Evolutionary conservation across 2,329 filamentous ascomycete species (phyloP).

Genomic region (Fusarium gaditjirri): DNA sequence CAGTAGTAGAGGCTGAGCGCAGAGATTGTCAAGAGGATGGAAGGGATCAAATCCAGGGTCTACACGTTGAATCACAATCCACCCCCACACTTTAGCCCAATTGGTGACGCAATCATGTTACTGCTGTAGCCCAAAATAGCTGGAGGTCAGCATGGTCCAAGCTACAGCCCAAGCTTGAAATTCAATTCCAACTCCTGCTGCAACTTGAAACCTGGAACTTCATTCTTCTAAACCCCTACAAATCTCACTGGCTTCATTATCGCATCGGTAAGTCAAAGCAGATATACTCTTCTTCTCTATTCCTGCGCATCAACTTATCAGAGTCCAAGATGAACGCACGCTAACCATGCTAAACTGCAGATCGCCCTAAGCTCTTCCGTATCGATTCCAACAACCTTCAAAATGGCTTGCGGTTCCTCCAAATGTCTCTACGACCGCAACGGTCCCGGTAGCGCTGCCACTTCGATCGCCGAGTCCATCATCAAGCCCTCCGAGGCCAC

Average conservation of each 20-base stretch:
- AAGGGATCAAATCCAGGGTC: constrained; percentile 19
- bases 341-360: constrained; percentile 7
- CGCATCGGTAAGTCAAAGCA: constrained; percentile 1
- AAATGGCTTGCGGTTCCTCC: constrained; percentile 42
- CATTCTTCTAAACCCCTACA: not conserved
- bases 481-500: constrained; percentile 61
- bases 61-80: constrained; percentile 23
- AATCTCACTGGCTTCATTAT: not conserved
- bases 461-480: constrained; percentile 61
- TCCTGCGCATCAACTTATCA: not conserved
- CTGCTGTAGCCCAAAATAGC: constrained; percentile 21
- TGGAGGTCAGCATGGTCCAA: not conserved
- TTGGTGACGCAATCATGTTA: constrained; percentile 31
- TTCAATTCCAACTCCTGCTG: not conserved
- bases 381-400: constrained; percentile 4
- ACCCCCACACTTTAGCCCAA: constrained; percentile 23
- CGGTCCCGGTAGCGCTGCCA: constrained; percentile 60
- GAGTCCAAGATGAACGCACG: not conserved
- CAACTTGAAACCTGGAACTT: not conserved
- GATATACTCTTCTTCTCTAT: not conserved
- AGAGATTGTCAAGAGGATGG: not conserved
- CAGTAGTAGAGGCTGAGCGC: constrained; percentile 1
- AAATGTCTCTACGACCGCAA: constrained; percentile 48
- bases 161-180: constrained; percentile 19
- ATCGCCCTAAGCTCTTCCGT: constrained; percentile 2